Base-by-base conservation (phyloP, 2,329 filamentous ascomycete species). In the Microsporum audouinii region DNA sequence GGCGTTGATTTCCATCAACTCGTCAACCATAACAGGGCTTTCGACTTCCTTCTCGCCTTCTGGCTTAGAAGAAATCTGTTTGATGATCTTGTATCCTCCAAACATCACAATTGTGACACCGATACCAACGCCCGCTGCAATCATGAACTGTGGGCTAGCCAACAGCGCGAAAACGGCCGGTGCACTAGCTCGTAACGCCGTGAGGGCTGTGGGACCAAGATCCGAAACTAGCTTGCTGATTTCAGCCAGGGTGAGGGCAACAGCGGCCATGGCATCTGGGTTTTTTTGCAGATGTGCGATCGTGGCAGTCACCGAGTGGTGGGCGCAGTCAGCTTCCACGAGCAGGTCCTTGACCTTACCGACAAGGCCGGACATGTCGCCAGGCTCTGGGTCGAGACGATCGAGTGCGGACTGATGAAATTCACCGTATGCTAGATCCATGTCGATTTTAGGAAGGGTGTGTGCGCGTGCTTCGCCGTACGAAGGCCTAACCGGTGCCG, bases 51-150 rank as follows among this genome's bases (percentile, higher is more conserved):
- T 62, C 58, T 64, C 60, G 45, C 60, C 61, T 36, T 65, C 63
- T 59, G 67, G 67, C 39, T 68, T 64, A 12, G 71, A 77, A 68
- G 79, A 78, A 66, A 97, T 89, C 67, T 85, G 87, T 80, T 96
- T 95, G 75, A 99, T 86, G 72, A 99, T 96, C 77, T 96, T 97
- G 82, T 90, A 97, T 3, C 94, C 92, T 60, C 94, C 94, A 63
- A 99, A 89, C 73, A 94, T 91, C 68, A 99, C 89, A 6, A 97
- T 86, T 0, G 94, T 97, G n/a, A 96, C 86, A 12, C 94, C 94
- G 0, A 96, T 85, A 0, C 88, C 89, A 12, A 96, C 85, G 49
- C 91, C 89, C 0, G 89, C 90, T 2, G 91, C 91, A 68, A 99
- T 96, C 65, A 96, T 83, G 71, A 99, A 99, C 70, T 99, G 90